These are phyloP conservation scores for Grosmannia clavigera DNA, from an alignment of 2,329 filamentous ascomycete species.

Conservation along the genomic window DNA sequence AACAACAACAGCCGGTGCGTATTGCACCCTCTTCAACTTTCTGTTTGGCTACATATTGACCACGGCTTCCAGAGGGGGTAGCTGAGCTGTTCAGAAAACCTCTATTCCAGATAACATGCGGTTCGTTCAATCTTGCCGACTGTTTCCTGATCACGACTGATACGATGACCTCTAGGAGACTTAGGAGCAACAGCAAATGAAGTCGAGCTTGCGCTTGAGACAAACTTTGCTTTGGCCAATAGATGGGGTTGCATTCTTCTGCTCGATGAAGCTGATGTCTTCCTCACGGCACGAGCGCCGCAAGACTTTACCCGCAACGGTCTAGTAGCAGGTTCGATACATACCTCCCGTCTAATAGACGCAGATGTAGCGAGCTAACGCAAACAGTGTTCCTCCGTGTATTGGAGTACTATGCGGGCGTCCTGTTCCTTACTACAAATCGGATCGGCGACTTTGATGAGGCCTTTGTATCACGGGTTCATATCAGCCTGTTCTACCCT, in stretches of 20 bases:
- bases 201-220: slow-evolving; percentile 15
- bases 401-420: slow-evolving; percentile 13
- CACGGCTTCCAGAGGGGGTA: too few species aligned
- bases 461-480: slow-evolving; percentile 24
- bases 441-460: slow-evolving; percentile 13
- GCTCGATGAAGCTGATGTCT: slow-evolving; percentile 19
- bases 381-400: slow-evolving; percentile 10
- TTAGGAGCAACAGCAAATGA: slow-evolving; percentile 21
- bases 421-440: slow-evolving; percentile 14
- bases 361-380: neutral
- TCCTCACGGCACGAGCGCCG: slow-evolving; percentile 1
- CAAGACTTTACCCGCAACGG: slow-evolving; percentile 10
- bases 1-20: too few species aligned
- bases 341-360: neutral
- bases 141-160: neutral
- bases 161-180: slow-evolving; percentile 13
- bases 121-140: neutral
- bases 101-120: too few species aligned
- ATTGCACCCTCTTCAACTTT: too few species aligned
- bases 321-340: slow-evolving; percentile 7
- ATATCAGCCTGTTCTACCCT: slow-evolving; percentile 24
- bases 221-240: slow-evolving; percentile 13
- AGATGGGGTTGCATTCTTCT: slow-evolving; percentile 18
- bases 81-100: too few species aligned
- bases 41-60: too few species aligned